Evolutionary conservation across 2,329 filamentous ascomycete species (phyloP).

Genomic region (Metarhizium album): DNA sequence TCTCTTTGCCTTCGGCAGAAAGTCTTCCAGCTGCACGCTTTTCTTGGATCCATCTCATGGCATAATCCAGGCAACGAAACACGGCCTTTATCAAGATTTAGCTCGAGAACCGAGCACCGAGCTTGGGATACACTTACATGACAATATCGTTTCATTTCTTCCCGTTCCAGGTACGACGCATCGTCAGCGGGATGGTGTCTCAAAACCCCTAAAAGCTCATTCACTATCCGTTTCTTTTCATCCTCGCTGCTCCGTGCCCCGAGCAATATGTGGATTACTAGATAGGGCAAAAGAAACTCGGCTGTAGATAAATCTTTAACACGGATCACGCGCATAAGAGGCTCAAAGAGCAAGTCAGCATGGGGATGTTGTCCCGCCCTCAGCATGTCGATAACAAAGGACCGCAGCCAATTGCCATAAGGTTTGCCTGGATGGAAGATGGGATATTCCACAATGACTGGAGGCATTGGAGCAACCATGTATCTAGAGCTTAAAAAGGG

Average conservation of each 20-base stretch:
- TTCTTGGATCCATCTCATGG: slow-evolving; percentile 78
- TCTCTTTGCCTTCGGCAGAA: slow-evolving; percentile 33
- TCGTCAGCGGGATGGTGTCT: slow-evolving; percentile 41
- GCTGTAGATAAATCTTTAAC: slow-evolving; percentile 79
- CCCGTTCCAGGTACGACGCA: slow-evolving; percentile 50
- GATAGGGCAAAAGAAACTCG: slow-evolving; percentile 80
- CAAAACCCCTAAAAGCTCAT: slow-evolving; percentile 68
- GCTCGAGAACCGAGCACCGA: not conserved
- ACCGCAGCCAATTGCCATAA: slow-evolving; percentile 74
- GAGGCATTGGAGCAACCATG: slow-evolving; percentile 52
- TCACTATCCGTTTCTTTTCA: slow-evolving; percentile 54
- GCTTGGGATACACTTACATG: slow-evolving; percentile 48
- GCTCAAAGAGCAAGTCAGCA: slow-evolving; percentile 66
- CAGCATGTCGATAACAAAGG: slow-evolving; percentile 72
- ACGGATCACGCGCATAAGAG: slow-evolving; percentile 70
- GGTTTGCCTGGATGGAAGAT: slow-evolving; percentile 59
- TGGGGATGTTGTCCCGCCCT: slow-evolving; percentile 65
- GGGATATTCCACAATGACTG: slow-evolving; percentile 56
- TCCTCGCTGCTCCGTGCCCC: slow-evolving; percentile 50
- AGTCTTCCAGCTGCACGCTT: slow-evolving; percentile 35
- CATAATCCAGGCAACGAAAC: slow-evolving; percentile 84
- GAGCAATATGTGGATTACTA: slow-evolving; percentile 72
- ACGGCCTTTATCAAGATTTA: slow-evolving; percentile 48
- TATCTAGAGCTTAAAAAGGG: slow-evolving; percentile 85
- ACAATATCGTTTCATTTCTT: slow-evolving; percentile 75